Percentiles rank a stretch among this genome's conserved stretches.
phyloP scores from a whole-genome alignment of 2,329 filamentous ascomycete species.

The Aspergillus carbonarius region DNA sequence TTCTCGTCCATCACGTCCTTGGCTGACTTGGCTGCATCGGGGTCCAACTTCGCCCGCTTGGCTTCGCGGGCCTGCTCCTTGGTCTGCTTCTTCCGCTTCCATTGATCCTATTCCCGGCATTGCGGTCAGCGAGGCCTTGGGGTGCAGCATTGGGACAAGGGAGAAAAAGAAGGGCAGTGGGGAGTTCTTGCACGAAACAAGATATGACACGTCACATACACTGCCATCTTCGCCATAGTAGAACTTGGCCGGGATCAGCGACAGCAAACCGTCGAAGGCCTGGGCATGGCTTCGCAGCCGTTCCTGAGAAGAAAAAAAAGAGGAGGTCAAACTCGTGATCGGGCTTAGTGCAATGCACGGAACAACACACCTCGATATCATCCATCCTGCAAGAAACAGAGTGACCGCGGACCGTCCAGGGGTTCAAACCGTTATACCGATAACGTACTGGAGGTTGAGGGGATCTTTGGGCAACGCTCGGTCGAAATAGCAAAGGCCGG shows the following conservation, averaged over 20 bases:
- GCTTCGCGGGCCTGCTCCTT: conserved; percentile 82
- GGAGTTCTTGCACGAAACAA: conserved; percentile 9
- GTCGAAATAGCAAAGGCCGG: conserved; percentile 20
- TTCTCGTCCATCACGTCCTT: conserved; percentile 93
- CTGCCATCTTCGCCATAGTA: conserved; percentile 86
- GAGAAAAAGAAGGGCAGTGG: conserved; percentile 11
- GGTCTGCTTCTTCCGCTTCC: conserved; percentile 92
- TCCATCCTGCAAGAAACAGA: conserved; percentile 28
- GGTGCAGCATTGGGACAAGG: conserved; percentile 16
- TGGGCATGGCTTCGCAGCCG: conserved; percentile 58
- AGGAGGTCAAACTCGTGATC: conserved; percentile 23
- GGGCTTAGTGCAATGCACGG: conserved; percentile 11
- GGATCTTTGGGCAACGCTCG: conserved; percentile 13
- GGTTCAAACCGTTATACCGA: conserved; percentile 2
- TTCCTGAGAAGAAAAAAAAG: conserved; percentile 39
- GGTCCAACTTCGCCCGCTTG: conserved; percentile 85
- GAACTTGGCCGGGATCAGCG: conserved; percentile 83
- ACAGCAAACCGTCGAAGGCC: conserved; percentile 83
- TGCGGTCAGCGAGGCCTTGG: conserved; percentile 16
- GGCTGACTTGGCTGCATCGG: conserved; percentile 84
- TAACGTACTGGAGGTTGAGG: conserved; percentile 13
- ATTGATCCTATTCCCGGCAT: conserved; percentile 69
- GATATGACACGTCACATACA: conserved; percentile 56
- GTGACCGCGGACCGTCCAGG: conserved; percentile 1
- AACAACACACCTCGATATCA: conserved; percentile 41